Percentiles rank a stretch among this genome's conserved stretches.
These are phyloP conservation scores for Microdochium nivale DNA, from an alignment of 2,329 filamentous ascomycete genomes.

Conservation along the genomic window DNA sequence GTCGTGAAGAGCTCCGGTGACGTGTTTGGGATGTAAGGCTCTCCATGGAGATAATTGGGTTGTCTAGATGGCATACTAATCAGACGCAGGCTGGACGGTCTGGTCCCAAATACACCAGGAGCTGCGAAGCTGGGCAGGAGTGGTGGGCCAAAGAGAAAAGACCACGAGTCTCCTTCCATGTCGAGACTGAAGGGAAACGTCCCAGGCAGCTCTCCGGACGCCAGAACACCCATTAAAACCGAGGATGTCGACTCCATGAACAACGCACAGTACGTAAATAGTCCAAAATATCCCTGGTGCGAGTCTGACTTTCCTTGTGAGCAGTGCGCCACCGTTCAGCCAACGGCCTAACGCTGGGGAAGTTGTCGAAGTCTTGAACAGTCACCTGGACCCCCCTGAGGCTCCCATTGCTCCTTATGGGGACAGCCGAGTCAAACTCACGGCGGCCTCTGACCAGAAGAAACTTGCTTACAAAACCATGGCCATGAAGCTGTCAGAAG, in stretches of 20 bases:
- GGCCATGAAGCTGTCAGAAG: conserved; percentile 88
- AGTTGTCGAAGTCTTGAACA: conserved; percentile 74
- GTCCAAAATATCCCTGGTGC: not conserved
- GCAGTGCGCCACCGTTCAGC: conserved; percentile 57
- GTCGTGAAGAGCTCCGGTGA: conserved; percentile 48
- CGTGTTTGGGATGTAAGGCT: conserved; percentile 71
- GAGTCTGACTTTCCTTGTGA: not conserved
- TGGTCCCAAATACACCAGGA: conserved; percentile 56
- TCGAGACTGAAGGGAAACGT: conserved; percentile 35
- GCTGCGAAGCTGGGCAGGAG: conserved; percentile 33
- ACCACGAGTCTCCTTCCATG: conserved; percentile 35
- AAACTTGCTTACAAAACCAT: conserved; percentile 89
- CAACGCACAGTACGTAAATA: conserved; percentile 24
- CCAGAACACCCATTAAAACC: conserved; percentile 26
- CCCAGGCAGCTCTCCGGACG: conserved; percentile 33
- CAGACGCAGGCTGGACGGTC: conserved; percentile 48
- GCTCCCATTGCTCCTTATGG: conserved; percentile 62
- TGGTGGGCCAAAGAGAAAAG: conserved; percentile 25
- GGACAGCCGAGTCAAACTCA: conserved; percentile 75
- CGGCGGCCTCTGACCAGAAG: conserved; percentile 78
- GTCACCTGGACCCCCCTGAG: conserved; percentile 58
- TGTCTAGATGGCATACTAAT: conserved; percentile 12
- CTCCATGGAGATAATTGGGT: not conserved
- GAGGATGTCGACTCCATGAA: conserved; percentile 19
- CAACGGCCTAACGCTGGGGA: conserved; percentile 74